Evolutionary conservation across 805 yeast species (phyloP).

Genomic region (Priceomyces fermenticarens): DNA sequence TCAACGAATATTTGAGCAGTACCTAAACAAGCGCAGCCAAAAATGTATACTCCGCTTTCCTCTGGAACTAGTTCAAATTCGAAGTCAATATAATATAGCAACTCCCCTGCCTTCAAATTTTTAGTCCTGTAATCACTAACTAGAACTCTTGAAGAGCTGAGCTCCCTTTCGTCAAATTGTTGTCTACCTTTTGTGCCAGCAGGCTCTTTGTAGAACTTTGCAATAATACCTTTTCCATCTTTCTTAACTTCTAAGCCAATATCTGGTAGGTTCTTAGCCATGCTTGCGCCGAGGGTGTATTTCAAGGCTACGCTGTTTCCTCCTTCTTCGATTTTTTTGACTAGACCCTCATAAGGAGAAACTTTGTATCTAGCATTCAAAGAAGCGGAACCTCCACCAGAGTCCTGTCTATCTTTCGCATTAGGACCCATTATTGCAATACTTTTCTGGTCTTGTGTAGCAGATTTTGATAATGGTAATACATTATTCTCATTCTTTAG

Average conservation of each 20-base stretch:
- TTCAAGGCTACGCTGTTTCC: constrained; percentile 13
- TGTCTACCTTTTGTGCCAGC: constrained; percentile 1
- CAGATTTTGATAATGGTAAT: constrained; percentile 20
- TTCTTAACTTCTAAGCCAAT: constrained; percentile 19
- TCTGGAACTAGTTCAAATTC: constrained; percentile 45
- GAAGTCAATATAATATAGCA: constrained; percentile 41
- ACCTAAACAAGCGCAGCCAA: constrained; percentile 52
- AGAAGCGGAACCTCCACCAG: constrained; percentile 36
- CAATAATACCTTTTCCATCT: constrained; percentile 23
- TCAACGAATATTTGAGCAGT: constrained; percentile 55
- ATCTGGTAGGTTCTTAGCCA: constrained; percentile 27
- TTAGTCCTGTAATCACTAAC: constrained; percentile 20
- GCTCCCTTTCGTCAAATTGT: constrained; percentile 16
- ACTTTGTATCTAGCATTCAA: constrained; percentile 23
- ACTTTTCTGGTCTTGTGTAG: constrained; percentile 19
- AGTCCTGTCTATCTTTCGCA: constrained; percentile 24
- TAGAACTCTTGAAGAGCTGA: constrained; percentile 13
- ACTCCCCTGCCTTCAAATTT: constrained; percentile 10
- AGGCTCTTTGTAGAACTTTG: constrained; percentile 19
- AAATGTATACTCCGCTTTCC: constrained; percentile 45
- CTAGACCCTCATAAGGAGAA: constrained; percentile 21
- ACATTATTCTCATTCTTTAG: constrained; percentile 24
- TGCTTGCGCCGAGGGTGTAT: constrained; percentile 29
- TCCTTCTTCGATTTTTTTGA: constrained; percentile 6
- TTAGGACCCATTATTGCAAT: constrained; percentile 33